Evolutionary conservation across 768 basidiomycete genomes (phyloP), one percentile per base, ranked within the genome.

Genomic region (Tubosaeta sp.): DNA sequence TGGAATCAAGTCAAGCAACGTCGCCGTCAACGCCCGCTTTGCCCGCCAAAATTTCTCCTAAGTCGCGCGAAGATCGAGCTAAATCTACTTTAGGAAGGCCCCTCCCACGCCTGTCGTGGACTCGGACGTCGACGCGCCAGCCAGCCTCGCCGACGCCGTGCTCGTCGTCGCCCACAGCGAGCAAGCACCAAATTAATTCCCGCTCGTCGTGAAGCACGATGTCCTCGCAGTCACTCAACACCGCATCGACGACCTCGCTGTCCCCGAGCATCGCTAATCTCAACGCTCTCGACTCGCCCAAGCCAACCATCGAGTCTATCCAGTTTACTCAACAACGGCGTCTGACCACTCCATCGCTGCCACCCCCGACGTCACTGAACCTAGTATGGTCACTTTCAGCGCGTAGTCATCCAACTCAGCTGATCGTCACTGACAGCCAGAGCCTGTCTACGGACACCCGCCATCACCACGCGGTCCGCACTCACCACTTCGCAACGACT

Each of bases 401-500:
- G 34, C 49, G 19, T 35, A 26, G 27, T 57, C 51, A 46, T 51
- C 31, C 17, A 53, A 17, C 17, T 33, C 39, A 31, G 45, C 56
- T 66, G 32, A 65, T 26, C 50, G 48, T 41, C 54, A 17, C 27
- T 48, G 17, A 42, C 59, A 79, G 76, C 76, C 76, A 47, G 73
- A 77, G 51, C 75, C 76, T 4, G 75, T 77, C 41, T 71, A 67
- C 46, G 73, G 72, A 47, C 68, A 71, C 16, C 69, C 66, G 9
- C 58, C 67, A 43, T 57, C 65, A 19, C 68, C 67, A 17, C 65
- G 64, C 53, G 74, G 86, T 33, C 83, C 87, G 7, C 82, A 82
- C 13, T 90, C 88, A 12, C 88, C 88, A 12, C 79, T 91, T 8
- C 77, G 88, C 12, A 84, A 88, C 57, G 78, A 76, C 29, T 79